Evolutionary conservation across 805 yeast genomes (phyloP).

Genomic region (Tetrapisispora taiwanensis): DNA sequence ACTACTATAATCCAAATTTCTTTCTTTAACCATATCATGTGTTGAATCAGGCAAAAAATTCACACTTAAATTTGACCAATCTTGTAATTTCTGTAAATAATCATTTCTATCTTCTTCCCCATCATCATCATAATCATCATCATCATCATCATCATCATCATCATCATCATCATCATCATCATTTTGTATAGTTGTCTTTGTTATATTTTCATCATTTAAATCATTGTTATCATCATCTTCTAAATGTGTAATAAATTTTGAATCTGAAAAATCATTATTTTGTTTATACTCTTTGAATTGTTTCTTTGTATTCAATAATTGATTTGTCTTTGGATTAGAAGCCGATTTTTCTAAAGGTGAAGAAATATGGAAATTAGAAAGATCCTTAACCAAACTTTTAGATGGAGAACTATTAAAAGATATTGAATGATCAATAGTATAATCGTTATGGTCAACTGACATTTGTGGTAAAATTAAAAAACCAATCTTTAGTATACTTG

Average conservation of each 20-base stretch:
- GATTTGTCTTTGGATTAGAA: not conserved
- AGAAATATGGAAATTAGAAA: conserved; percentile 18
- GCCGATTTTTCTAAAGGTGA: not conserved
- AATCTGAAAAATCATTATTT: conserved; percentile 14
- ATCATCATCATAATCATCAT: not conserved
- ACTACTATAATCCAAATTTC: not conserved
- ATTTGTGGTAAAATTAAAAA: not conserved
- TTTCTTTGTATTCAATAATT: not conserved
- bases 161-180: not conserved
- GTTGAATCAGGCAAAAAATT: not conserved
- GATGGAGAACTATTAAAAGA: conserved; percentile 5
- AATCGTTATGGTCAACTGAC: not conserved
- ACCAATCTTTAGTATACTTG: too few species aligned
- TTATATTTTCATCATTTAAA: not conserved
- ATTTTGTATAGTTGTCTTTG: not conserved
- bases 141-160: not conserved
- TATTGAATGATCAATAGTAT: not conserved
- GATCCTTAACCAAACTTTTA: conserved; percentile 9
- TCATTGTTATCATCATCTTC: not conserved
- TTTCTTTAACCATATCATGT: not conserved
- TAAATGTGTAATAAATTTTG: conserved; percentile 5
- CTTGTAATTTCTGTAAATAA: conserved; percentile 12
- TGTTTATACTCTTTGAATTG: conserved; percentile 11
- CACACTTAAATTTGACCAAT: conserved; percentile 12
- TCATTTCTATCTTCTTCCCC: not conserved